Base-by-base conservation (phyloP, 495 filamentous ascomycete species). In the Immersiella caudata region DNA sequence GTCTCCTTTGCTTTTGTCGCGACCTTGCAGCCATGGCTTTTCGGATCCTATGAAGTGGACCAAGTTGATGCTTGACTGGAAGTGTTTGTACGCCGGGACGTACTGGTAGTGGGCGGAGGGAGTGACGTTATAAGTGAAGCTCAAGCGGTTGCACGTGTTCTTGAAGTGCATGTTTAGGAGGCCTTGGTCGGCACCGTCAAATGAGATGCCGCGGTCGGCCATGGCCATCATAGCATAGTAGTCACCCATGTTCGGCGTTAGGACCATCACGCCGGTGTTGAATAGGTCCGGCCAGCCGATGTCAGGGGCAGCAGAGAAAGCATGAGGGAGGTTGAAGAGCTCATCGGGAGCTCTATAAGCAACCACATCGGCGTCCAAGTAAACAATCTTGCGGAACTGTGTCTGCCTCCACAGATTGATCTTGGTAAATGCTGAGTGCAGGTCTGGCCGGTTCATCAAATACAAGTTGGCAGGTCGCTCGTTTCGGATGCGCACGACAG, bases 231-330 rank as follows among this genome's bases (percentile, higher is more conserved):
- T 83, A 25, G 93, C 90, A 74, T 90, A 89, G 77, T 95, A 97
- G 66, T 96, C 93, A 62, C 89, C 89, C 84, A 92, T 80, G 76
- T 96, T 92, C 20, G 95, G 95, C 26, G 86, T 90, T 54, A 98
- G 78, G 52, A 91, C 92, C 91, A 99, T 95, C 60, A 99, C 84
- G 66, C 95, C 95, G 55, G 92, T 94, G 81, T 99, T 99, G 85
- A 99, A 99, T 68, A 93, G 86, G 80, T 99, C 95, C 33, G 95
- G 95, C 96, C 96, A 99, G 72, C 95, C 95, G 71, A 98, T 90
- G 74, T 99, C 95, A 35, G 95, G 96, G 16, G 90, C 93, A 2
- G 95, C 95, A 3, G 93, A 92, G 73, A 99, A 97, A 40, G 87
- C 79, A 60, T 88, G 84, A 4, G 89, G 80, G 62, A 96, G 72